These are phyloP conservation scores for Phylloboletellus chloephorus DNA, from an alignment of 1,284 basidiomycete species.

Conservation along the genomic window DNA sequence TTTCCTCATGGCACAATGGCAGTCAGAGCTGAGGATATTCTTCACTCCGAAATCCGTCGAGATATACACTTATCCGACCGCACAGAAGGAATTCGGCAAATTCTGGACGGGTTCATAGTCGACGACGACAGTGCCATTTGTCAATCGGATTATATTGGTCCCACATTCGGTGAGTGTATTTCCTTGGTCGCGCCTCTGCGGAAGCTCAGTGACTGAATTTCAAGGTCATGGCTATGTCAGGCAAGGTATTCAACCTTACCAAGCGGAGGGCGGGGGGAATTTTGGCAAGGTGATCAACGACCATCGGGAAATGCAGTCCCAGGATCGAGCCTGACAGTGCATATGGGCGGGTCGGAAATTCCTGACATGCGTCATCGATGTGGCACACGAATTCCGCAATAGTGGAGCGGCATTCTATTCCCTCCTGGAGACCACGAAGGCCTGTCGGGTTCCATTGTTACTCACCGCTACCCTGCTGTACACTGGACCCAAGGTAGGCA, in stretches of 20 bases:
- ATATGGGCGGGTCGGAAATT: too few species aligned
- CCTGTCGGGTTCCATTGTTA: conserved; percentile 1
- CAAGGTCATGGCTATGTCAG: too few species aligned
- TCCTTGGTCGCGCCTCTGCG: too few species aligned
- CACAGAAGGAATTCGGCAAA: conserved; percentile 5
- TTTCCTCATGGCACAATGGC: conserved; percentile 8
- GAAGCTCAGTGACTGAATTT: too few species aligned
- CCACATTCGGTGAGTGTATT: conserved; percentile 12
- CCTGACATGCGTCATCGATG: conserved; percentile 4
- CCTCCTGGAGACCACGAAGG: conserved; percentile 1
- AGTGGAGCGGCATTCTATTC: conserved; percentile 3
- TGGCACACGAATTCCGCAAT: conserved; percentile 11
- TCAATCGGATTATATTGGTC: conserved; percentile 9
- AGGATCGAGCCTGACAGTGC: not conserved
- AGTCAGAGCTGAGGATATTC: conserved; percentile 3
- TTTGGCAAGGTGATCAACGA: too few species aligned
- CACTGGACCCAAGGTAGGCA: conserved; percentile 6
- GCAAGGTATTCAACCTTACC: too few species aligned
- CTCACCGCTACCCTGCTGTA: conserved; percentile 5
- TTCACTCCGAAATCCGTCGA: conserved; percentile 8
- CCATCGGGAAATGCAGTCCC: too few species aligned
- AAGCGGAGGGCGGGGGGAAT: too few species aligned
- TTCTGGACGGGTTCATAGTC: conserved; percentile 9
- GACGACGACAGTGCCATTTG: conserved; percentile 7
- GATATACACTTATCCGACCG: conserved; percentile 8